Evolutionary conservation across 176 grass and related monocot species (phyloP).

Genomic region (Raddia guianensis): DNA sequence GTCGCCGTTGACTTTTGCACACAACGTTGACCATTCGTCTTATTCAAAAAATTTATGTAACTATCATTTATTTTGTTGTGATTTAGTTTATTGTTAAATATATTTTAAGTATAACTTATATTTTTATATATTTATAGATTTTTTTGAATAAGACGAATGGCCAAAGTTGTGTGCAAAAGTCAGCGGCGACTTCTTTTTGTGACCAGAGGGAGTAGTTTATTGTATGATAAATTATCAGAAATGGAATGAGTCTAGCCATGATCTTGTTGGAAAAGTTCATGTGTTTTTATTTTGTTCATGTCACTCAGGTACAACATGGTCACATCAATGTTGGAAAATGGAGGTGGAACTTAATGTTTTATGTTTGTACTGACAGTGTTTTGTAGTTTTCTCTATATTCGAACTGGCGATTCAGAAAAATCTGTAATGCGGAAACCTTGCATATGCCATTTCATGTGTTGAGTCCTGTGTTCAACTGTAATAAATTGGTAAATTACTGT

Average conservation of each 20-base stretch:
- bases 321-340: conserved; percentile 21
- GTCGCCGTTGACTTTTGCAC: too few species aligned
- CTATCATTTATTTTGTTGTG: too few species aligned
- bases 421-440: background rate
- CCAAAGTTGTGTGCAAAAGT: too few species aligned
- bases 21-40: too few species aligned
- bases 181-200: too few species aligned
- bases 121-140: too few species aligned
- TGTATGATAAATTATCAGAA: background rate
- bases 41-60: too few species aligned
- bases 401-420: background rate
- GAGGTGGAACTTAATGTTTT: background rate
- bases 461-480: conserved; percentile 1
- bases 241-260: background rate
- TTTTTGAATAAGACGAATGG: too few species aligned
- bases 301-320: background rate
- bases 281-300: background rate
- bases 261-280: background rate
- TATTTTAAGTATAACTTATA: too few species aligned
- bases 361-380: background rate
- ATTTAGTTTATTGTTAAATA: too few species aligned
- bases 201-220: too few species aligned
- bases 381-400: conserved; percentile 26
- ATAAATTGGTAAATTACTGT: background rate
- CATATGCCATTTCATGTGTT: background rate